Conservation (phyloP, 2,329 filamentous ascomycete genomes). For the Diaporthe sp. region DNA sequence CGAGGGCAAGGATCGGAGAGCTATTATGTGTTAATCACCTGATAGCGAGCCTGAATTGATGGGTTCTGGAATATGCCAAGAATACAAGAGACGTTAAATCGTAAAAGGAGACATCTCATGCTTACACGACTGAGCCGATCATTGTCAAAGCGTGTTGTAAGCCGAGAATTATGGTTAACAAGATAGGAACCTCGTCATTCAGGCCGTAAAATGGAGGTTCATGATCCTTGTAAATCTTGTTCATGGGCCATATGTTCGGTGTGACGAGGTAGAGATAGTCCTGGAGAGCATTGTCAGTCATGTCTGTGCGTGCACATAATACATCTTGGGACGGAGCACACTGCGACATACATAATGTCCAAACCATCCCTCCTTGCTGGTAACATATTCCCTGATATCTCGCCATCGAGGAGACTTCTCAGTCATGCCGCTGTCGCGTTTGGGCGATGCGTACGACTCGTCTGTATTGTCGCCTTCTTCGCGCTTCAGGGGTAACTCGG, state of each 20-base stretch:
- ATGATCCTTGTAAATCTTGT: slow-evolving; percentile 59
- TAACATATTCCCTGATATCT: slow-evolving; percentile 40
- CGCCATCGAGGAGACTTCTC: slow-evolving; percentile 14
- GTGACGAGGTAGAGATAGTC: slow-evolving; percentile 52
- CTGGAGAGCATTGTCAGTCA: slow-evolving; percentile 35
- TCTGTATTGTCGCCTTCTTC: slow-evolving; percentile 6
- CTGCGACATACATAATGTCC: slow-evolving; percentile 49
- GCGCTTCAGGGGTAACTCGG: slow-evolving; percentile 8
- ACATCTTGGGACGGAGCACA: not conserved
- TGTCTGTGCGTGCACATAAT: not conserved
- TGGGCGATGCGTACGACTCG: slow-evolving; percentile 13
- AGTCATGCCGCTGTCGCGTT: not conserved
- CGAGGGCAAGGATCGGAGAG: slow-evolving; percentile 72
- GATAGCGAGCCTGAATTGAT: not conserved
- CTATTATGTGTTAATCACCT: not conserved
- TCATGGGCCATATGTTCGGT: slow-evolving; percentile 68
- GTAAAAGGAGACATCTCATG: not conserved
- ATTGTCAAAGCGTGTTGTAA: slow-evolving; percentile 78
- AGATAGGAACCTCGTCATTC: slow-evolving; percentile 73
- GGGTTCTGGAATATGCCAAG: not conserved
- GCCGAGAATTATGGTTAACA: slow-evolving; percentile 74
- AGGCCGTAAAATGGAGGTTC: slow-evolving; percentile 77
- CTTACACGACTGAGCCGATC: slow-evolving; percentile 61
- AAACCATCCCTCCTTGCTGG: slow-evolving; percentile 49
- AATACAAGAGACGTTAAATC: no score